Evolutionary conservation across 805 yeast species (phyloP), one percentile per base, ranked within the genome.

Genomic region (Scheffersomyces ergatensis): DNA sequence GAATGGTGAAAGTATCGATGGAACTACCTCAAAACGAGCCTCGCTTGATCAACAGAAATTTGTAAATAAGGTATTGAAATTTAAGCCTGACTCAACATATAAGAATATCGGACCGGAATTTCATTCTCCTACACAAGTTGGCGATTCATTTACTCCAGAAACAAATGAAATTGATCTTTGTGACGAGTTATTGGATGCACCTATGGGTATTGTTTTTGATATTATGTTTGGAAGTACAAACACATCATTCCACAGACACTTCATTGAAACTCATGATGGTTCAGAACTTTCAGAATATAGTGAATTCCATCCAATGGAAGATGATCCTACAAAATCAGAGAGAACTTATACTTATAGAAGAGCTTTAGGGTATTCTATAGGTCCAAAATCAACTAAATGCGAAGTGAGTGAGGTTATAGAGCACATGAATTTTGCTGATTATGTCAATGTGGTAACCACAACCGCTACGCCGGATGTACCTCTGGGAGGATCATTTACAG

Each of bases 391-490:
- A 18, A 90, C 99, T 2, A 80, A 75, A 42, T 87, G 95, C 57
- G 78, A 80, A 24, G 72, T 69, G 5, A 63, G 60, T 2, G 97
- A 89, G 50, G 65, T 72, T 0, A 70, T 86, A 16, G 77, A 80
- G 33, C 63, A 73, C 34, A 63, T 74, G 51, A 84, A 86, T 52
- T 67, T 70, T 38, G 65, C 75, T 4, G 68, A 71, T 14, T 74
- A 74, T 48, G 76, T 88, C 25, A 74, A 80, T 43, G 80, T 89
- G 2, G 63, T 80, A 2, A 79, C 82, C 32, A 69, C 77, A 2
- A 80, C 92, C 0, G 69, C 66, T 31, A 90, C 99, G 0, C 99
- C 99, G 0, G 93, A 89, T 55, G 98, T 93, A 13, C 99, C 99
- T 0, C 85, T 90, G 53, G 99, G 99, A 4, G 75, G 75, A 33